Base-by-base conservation (phyloP, 768 basidiomycete species). In the Mycena galericulata region DNA sequence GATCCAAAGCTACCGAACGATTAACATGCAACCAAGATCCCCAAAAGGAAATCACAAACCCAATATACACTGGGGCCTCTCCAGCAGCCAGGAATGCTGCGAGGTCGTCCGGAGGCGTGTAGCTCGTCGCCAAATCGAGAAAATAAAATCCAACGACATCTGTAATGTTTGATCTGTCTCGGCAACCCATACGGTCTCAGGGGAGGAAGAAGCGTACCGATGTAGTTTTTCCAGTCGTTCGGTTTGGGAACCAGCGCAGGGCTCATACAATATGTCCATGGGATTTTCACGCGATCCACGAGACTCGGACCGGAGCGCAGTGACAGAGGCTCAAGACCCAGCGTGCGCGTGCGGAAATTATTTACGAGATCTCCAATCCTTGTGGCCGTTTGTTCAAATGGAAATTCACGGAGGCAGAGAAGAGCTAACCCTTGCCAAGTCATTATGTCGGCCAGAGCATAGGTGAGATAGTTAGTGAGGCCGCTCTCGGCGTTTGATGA, bases 141-240 rank as follows among this genome's bases (percentile, higher is more conserved):
- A 90, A 91, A 72, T 89, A 89, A 71, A 90, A 91, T 3, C 89
- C 89, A 10, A 86, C 84, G n/a, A 90, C 81, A 73, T 91, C 89
- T 89, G 54, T 10, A 32, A 4, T 51, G 15, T 40, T 38, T 43
- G 40, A 54, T 11, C 29, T 12, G 53, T 27, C 24, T 24, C n/a
- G 1, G 15, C 17, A 27, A n/a, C n/a, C n/a, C n/a, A n/a, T n/a
- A n/a, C n/a, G n/a, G n/a, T 6, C 55, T 11, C 32, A 4, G n/a
- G 41, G 15, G 17, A 57, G 11, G 45, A 57, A 24, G 12, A 2
- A 6, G 62, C 79, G 43, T 60, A 88, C 88, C 89, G 43, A 89
- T 89, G 72, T 89, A 79, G 62, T 84, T 86, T 67, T 84, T 87
- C 90, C 90, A 91, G 75, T 90, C 90, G 17, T 79, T 69, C 0